Evolutionary conservation across 129 eudicot genomes (phyloP).

Genomic region (Scalesia atractyloides): DNA sequence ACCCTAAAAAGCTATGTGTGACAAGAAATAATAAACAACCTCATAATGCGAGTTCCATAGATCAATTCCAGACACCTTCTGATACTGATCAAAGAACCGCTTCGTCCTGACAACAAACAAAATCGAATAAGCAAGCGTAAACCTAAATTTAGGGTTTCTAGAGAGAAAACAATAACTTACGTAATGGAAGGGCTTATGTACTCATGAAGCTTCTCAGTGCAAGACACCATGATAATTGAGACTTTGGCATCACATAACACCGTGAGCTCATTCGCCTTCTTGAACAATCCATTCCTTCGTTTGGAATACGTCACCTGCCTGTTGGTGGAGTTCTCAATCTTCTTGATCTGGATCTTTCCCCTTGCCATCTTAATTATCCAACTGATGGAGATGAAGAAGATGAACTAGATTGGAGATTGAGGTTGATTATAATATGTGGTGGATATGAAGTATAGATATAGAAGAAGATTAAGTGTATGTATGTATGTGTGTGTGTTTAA

Average conservation of each 20-base stretch:
- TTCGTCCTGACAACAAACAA: constrained; percentile 51
- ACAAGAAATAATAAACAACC: constrained; percentile 19
- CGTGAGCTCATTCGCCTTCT: constrained; percentile 70
- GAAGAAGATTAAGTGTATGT: constrained; percentile 17
- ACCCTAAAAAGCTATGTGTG: not conserved
- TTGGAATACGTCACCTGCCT: constrained; percentile 78
- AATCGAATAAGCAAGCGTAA: constrained; percentile 5
- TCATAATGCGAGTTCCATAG: constrained; percentile 66
- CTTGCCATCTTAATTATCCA: constrained; percentile 52
- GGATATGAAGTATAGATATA: constrained; percentile 20
- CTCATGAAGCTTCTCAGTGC: constrained; percentile 77
- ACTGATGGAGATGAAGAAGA: constrained; percentile 11
- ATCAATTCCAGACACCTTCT: constrained; percentile 55
- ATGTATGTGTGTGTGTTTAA: constrained; percentile 11
- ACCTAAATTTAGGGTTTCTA: constrained; percentile 17
- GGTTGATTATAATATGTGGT: constrained; percentile 12
- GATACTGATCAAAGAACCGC: constrained; percentile 65
- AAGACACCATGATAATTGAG: constrained; percentile 71
- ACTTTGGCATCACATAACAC: constrained; percentile 84
- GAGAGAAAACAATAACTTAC: constrained; percentile 33
- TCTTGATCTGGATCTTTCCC: constrained; percentile 90
- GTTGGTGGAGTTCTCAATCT: constrained; percentile 77
- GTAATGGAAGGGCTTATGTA: constrained; percentile 68
- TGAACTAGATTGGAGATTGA: not conserved
- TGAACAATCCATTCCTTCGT: constrained; percentile 69